Conservation (phyloP, 495 filamentous ascomycete species). For the Aspergillus bridgeri region DNA sequence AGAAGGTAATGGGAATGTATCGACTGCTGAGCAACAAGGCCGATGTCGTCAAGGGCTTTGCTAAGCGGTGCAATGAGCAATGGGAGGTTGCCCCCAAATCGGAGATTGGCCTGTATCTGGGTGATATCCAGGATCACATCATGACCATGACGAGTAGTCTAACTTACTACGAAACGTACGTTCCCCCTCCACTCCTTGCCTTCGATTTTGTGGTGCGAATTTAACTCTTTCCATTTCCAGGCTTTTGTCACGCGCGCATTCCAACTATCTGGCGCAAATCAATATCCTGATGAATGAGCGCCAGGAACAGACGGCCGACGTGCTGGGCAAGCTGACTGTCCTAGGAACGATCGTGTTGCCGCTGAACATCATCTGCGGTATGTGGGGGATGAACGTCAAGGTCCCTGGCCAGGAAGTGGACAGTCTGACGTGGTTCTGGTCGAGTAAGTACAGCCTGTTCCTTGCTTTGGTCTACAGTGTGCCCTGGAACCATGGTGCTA, state of each 20-base stretch:
- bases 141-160: constrained; percentile 96
- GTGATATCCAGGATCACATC: constrained; percentile 98
- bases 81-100: constrained; percentile 94
- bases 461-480: background rate
- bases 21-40: constrained; percentile 93
- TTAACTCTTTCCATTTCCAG: constrained; percentile 38
- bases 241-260: constrained; percentile 86
- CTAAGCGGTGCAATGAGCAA: constrained; percentile 97
- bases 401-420: constrained; percentile 82
- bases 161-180: constrained; percentile 91
- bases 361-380: constrained; percentile 97
- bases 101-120: constrained; percentile 92
- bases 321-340: constrained; percentile 91
- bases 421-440: constrained; percentile 62
- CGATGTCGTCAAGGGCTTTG: constrained; percentile 97
- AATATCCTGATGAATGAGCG: constrained; percentile 98
- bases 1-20: constrained; percentile 95
- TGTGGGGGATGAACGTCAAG: constrained; percentile 99
- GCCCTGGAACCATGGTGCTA: background rate
- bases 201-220: background rate
- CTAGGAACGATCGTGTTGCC: constrained; percentile 95
- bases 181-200: constrained; percentile 10
- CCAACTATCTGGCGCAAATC: constrained; percentile 90
- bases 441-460: constrained; percentile 38
- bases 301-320: constrained; percentile 91